Evolutionary conservation across 768 basidiomycete species (phyloP), one percentile per base, ranked within the genome.

Genomic region (Naematelia encephala): DNA sequence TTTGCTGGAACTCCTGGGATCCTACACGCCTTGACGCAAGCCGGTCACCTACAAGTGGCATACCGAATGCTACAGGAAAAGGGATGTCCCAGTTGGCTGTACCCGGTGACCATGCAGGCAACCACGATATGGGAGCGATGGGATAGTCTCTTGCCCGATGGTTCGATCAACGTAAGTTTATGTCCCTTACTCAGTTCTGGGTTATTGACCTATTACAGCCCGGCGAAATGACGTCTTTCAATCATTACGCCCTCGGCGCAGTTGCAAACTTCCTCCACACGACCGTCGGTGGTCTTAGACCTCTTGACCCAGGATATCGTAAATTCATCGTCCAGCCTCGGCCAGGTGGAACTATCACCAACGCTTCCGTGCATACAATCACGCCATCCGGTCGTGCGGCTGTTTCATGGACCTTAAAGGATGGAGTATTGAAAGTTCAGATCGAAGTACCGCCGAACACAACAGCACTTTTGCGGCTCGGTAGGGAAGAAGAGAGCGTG

Each of bases 171-270:
- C 54, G 34, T 39, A 39, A 39, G 34, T 16, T 39, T 39, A 16
- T 16, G 34, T 39, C 34, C 8, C 8, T 39, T 39, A 39, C 8
- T 39, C 16, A 16, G 34, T 8, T 16, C 34, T 8, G 34, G 8
- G 34, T 39, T 16, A n/a, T n/a, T 39, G 34, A 39, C 34, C 8
- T 39, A 39, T 16, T 16, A 39, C 34, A 39, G 34, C 68, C 70
- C 2, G 72, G 72, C 21, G 59, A 74, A 54, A 74, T 74, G 72
- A 74, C 72, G 11, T 63, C 61, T 1, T 74, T 74, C 61, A 74
- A 74, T 48, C 72, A 74, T 26, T 74, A 74, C 48, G 68, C 72
- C 14, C 56, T 74, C 1, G 72, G 72, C 3, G 49, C 68, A 5
- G 70, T 72, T 16, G 68, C 70, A 5, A 23, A 55, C 19, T 64